phyloP scores from a whole-genome alignment of 257 asterid genomes.

The Przewalskia tangutica region DNA sequence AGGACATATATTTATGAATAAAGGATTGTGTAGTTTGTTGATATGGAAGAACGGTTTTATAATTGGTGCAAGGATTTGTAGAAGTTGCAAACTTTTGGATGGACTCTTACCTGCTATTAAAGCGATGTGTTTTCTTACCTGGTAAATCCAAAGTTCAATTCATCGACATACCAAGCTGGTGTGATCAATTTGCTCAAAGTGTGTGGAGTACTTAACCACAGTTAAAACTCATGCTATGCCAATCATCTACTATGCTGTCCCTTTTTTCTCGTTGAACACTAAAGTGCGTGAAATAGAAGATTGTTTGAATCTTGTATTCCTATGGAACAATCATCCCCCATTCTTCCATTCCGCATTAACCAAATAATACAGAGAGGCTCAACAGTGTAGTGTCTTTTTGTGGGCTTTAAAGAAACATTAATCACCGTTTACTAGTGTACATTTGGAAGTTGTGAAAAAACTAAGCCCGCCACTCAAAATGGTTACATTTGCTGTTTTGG shows the following conservation, averaged over 20 bases:
- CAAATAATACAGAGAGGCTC: not conserved
- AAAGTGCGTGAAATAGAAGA: not conserved
- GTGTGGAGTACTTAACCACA: not conserved
- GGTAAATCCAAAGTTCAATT: not conserved
- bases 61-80: not conserved
- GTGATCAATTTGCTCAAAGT: not conserved
- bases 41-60: not conserved
- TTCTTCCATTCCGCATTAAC: not conserved
- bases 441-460: not conserved
- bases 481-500: not conserved
- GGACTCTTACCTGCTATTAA: not conserved
- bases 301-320: not conserved
- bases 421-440: not conserved
- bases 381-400: not conserved
- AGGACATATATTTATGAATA: not conserved
- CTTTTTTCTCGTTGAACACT: accelerated
- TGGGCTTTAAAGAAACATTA: not conserved
- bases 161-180: not conserved
- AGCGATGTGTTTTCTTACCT: not conserved
- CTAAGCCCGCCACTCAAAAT: not conserved
- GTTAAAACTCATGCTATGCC: not conserved
- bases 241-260: not conserved
- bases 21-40: not conserved
- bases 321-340: not conserved
- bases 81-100: not conserved